Base-by-base conservation (phyloP, 2,329 filamentous ascomycete species). In the Chrysosporium queenslandicum region DNA sequence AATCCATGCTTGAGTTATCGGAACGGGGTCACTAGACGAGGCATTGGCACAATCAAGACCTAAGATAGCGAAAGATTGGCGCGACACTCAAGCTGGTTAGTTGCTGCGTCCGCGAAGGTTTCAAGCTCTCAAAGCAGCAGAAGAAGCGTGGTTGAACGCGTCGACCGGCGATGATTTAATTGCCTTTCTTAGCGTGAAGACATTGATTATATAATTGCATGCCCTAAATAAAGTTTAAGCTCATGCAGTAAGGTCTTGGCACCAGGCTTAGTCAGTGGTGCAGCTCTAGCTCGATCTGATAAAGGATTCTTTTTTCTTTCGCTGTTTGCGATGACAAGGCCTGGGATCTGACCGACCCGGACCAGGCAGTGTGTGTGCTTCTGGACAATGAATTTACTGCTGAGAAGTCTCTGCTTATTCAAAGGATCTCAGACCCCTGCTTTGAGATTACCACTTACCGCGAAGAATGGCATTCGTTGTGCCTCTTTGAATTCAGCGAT, bases 401-500 rank as follows among this genome's bases (percentile, higher is more conserved):
- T 45, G 9, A 27, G 23, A 21, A 14, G n/a, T 18, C 41, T 3
- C 7, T 40, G 29, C 21, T 21, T 51, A 23, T 4, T 21, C 7
- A 43, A n/a, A 29, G 16, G 29, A 27, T 25, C 5, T 36, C 11
- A 27, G 27, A 36, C 21, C 29, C 20, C 45, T 29, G 11, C 12
- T 3, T 21, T 11, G 23, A 20, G 32, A 16, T 14, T n/a, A 8
- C 30, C 39, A 16, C 18, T 29, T 5, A 7, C 25, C 18, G 36
- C 18, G 2, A 29, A 30, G n/a, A 32, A 21, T 34, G 37, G 39
- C 21, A 20, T 37, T 37, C 74, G 75, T 55, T 62, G 71, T 61
- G 76, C 77, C 20, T 83, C 81, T 39, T 74, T 87, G 37, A 78
- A 74, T 55, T 85, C 83, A 8, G 84, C 83, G 40, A 88, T 89